A percentile compares a stretch with the other conserved stretches of the same genome.
These are phyloP conservation scores for Diaporthe australafricana DNA, from an alignment of 2,329 filamentous ascomycete genomes.

Conservation along the genomic window DNA sequence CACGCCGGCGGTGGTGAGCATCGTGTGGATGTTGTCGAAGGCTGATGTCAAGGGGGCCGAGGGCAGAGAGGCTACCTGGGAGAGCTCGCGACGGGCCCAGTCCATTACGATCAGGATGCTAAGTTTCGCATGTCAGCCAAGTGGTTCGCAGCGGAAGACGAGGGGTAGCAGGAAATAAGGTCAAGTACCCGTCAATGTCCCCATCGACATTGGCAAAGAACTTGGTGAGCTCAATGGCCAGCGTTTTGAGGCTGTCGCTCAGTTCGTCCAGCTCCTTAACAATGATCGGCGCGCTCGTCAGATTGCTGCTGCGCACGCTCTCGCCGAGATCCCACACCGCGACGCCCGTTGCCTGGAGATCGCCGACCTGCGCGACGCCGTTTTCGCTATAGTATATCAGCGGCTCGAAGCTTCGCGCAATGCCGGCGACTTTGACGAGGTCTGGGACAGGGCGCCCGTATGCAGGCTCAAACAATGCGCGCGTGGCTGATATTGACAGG, in stretches of 20 bases:
- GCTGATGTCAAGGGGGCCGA: constrained; percentile 75
- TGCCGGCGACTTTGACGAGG: constrained; percentile 87
- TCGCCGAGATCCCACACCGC: constrained; percentile 96
- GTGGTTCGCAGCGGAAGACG: not conserved
- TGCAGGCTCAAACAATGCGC: constrained; percentile 77
- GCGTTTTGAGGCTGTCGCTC: constrained; percentile 84
- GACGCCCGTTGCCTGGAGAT: constrained; percentile 89
- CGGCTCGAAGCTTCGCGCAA: constrained; percentile 93
- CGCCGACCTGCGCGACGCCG: constrained; percentile 85
- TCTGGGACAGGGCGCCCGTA: constrained; percentile 78
- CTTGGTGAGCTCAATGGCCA: constrained; percentile 86
- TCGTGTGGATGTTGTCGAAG: constrained; percentile 85
- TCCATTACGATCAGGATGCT: constrained; percentile 95
- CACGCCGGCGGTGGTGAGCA: constrained; percentile 74
- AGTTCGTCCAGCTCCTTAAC: constrained; percentile 87
- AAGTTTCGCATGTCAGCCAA: not conserved
- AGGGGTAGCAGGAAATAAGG: not conserved
- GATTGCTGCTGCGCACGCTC: constrained; percentile 88
- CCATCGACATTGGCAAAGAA: constrained; percentile 96
- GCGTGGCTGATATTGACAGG: constrained; percentile 73
- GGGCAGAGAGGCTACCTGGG: constrained; percentile 69
- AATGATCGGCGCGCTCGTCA: constrained; percentile 89
- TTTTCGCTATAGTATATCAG: constrained; percentile 95
- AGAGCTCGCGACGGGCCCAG: constrained; percentile 89
- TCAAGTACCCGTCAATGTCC: constrained; percentile 81